These are phyloP conservation scores for Candida pseudocylindracea DNA, from an alignment of 1,139 yeast genomes.

Conservation along the genomic window DNA sequence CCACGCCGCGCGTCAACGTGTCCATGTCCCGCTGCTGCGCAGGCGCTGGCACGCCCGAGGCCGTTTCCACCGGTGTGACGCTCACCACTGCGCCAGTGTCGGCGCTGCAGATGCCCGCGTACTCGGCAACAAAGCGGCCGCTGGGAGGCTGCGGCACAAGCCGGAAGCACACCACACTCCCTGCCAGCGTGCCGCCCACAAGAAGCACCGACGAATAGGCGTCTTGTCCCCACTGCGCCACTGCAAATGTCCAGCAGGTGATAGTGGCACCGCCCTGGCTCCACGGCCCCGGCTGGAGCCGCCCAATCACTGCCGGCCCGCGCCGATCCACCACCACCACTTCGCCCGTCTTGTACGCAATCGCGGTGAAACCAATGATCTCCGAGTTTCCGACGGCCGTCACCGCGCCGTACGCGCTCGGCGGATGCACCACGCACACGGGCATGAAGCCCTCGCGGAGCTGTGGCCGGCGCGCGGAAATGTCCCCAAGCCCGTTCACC, in stretches of 20 bases:
- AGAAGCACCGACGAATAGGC: constrained; percentile 47
- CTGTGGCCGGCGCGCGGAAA: neutral
- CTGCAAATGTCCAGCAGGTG: constrained; percentile 31
- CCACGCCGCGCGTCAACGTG: constrained; percentile 36
- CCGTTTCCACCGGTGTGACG: constrained; percentile 35
- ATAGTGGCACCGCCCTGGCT: constrained; percentile 15
- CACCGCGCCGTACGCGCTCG: constrained; percentile 9
- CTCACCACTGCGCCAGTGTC: constrained; percentile 24
- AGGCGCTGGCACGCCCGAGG: constrained; percentile 35
- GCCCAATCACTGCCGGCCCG: constrained; percentile 61
- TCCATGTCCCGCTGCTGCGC: constrained; percentile 42
- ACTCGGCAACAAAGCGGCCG: constrained; percentile 47
- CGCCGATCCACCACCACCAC: constrained; percentile 60
- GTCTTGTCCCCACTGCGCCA: constrained; percentile 43
- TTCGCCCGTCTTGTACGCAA: constrained; percentile 61
- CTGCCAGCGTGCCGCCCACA: constrained; percentile 70
- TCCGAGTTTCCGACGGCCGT: constrained; percentile 48
- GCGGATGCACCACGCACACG: constrained; percentile 17
- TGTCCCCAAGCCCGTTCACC: neutral
- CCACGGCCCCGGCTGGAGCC: constrained; percentile 18
- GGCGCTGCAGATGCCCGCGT: constrained; percentile 25
- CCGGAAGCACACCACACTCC: constrained; percentile 39
- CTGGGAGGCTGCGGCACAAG: constrained; percentile 34
- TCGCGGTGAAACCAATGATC: constrained; percentile 67
- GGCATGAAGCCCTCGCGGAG: constrained; percentile 36